These are phyloP conservation scores for Colletotrichum trifolii DNA, from an alignment of 2,329 filamentous ascomycete genomes.

Conservation along the genomic window DNA sequence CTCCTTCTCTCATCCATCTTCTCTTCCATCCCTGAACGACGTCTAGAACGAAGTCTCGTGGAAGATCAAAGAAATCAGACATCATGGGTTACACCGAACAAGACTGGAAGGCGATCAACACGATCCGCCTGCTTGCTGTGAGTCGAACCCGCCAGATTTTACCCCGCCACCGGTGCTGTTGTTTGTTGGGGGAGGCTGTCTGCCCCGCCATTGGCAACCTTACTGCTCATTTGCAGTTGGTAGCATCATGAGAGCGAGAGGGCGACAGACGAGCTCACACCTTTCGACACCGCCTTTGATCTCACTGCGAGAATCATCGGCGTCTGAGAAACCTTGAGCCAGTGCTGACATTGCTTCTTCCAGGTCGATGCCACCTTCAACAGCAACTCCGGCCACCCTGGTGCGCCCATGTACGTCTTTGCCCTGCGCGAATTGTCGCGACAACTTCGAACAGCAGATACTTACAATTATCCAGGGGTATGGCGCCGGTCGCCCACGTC, in stretches of 20 bases:
- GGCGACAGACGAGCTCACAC: no score
- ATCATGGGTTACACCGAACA: constrained; percentile 89
- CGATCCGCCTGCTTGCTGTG: constrained; percentile 96
- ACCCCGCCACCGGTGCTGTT: constrained; percentile 48
- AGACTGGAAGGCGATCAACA: constrained; percentile 96
- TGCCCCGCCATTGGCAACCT: constrained; percentile 48
- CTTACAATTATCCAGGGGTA: constrained; percentile 65
- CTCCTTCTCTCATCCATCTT: constrained; percentile 40
- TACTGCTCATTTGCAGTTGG: constrained; percentile 35
- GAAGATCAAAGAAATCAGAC: constrained; percentile 49
- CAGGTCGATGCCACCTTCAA: constrained; percentile 97
- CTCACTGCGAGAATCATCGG: background rate
- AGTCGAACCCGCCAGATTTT: constrained; percentile 56
- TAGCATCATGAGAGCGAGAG: constrained; percentile 21
- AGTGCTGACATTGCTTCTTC: constrained; percentile 26
- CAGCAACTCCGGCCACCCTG: constrained; percentile 98
- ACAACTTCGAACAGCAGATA: constrained; percentile 11
- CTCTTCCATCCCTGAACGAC: constrained; percentile 40
- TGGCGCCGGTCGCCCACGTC: constrained; percentile 96
- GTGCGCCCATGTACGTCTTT: constrained; percentile 87
- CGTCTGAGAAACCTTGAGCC: background rate
- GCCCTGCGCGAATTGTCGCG: constrained; percentile 6
- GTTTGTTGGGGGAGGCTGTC: constrained; percentile 38
- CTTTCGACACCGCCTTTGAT: background rate
- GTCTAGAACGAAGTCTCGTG: constrained; percentile 26